These are phyloP conservation scores for Colletotrichum liaoningense DNA, from an alignment of 2,329 filamentous ascomycete genomes.

Conservation along the genomic window DNA sequence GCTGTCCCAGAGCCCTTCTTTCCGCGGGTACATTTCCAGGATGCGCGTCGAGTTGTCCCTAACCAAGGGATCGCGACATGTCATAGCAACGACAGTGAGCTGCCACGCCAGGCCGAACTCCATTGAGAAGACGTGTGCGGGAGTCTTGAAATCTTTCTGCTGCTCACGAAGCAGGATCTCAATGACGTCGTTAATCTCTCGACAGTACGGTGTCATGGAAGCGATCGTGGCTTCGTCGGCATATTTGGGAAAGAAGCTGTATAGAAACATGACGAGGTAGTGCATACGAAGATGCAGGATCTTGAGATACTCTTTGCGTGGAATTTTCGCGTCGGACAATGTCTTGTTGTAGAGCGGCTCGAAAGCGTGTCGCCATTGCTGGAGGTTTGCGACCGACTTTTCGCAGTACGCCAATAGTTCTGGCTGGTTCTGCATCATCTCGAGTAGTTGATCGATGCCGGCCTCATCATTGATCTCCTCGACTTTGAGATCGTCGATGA, in stretches of 20 bases:
- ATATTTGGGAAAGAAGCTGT: constrained; percentile 51
- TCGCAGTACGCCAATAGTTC: constrained; percentile 28
- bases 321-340: constrained; percentile 40
- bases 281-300: constrained; percentile 53
- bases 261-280: constrained; percentile 54
- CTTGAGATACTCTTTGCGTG: constrained; percentile 39
- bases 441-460: constrained; percentile 13
- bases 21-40: constrained; percentile 52
- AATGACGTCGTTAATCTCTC: constrained; percentile 52
- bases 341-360: constrained; percentile 49
- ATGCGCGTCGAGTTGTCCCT: constrained; percentile 54
- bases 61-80: constrained; percentile 52
- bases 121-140: constrained; percentile 53
- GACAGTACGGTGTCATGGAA: constrained; percentile 54
- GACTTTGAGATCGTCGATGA: constrained; percentile 32
- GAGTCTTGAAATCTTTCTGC: constrained; percentile 26
- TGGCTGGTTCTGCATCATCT: constrained; percentile 12
- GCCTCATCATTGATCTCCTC: constrained; percentile 24
- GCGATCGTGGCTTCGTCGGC: constrained; percentile 49
- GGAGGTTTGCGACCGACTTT: constrained; percentile 39
- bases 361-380: constrained; percentile 52
- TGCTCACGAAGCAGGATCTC: constrained; percentile 48
- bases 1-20: constrained; percentile 57
- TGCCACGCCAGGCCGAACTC: constrained; percentile 59
- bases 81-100: constrained; percentile 53